These are phyloP conservation scores for Drechmeria coniospora DNA, from an alignment of 2,329 filamentous ascomycete species.

Conservation along the genomic window DNA sequence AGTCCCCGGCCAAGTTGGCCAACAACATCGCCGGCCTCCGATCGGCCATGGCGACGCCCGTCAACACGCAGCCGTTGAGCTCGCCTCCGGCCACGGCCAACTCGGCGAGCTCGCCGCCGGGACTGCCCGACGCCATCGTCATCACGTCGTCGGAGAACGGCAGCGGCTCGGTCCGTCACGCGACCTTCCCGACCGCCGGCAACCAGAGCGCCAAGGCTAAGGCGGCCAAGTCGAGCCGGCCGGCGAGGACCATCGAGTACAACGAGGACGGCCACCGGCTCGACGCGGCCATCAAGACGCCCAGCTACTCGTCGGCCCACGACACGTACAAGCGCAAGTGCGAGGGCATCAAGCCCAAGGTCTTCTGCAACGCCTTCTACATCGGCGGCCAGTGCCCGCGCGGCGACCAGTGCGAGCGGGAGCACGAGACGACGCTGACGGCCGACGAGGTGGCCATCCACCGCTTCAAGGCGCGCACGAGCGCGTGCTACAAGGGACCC, in stretches of 20 bases:
- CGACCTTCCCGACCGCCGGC: neutral
- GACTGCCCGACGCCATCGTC: too few species aligned
- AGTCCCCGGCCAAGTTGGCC: neutral
- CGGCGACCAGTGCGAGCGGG: neutral
- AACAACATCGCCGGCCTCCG: neutral
- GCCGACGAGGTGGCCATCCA: neutral
- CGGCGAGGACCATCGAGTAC: neutral
- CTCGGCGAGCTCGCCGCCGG: too few species aligned
- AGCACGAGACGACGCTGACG: neutral
- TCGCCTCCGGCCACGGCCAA: too few species aligned
- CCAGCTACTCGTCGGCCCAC: neutral
- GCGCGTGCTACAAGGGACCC: neutral
- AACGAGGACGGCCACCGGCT: neutral
- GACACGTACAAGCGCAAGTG: neutral
- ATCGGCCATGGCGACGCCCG: too few species aligned
- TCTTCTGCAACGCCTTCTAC: neutral
- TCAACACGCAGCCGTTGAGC: too few species aligned
- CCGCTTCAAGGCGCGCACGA: neutral
- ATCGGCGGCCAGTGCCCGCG: neutral
- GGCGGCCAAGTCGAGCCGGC: neutral
- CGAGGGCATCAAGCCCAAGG: neutral
- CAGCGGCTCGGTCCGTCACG: neutral
- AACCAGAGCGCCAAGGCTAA: neutral
- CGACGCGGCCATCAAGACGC: neutral
- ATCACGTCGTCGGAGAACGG: too few species aligned